A percentile compares a stretch with the other conserved stretches of the same genome.
Conservation (phyloP, 352 stramenopile genomes). For the Lagenidium giganteum region DNA sequence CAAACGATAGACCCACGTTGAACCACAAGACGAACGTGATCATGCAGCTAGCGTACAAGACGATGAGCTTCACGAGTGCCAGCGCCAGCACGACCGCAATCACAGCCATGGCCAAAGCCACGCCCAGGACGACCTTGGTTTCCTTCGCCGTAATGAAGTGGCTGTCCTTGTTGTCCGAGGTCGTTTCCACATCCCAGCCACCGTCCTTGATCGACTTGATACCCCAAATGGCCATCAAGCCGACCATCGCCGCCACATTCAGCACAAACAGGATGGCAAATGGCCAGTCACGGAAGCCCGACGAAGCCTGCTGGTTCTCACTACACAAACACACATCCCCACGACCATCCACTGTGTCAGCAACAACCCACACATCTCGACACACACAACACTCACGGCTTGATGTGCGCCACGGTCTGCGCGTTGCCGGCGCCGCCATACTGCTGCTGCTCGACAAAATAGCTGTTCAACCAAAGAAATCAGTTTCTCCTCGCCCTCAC, state of each 20-base stretch:
- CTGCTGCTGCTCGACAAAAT: slow-evolving; percentile 26
- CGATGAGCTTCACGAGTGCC: slow-evolving; percentile 74
- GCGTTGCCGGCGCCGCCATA: slow-evolving; percentile 19
- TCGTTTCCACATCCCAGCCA: slow-evolving; percentile 27
- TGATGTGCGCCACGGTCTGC: slow-evolving; percentile 60
- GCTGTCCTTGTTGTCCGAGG: slow-evolving; percentile 2
- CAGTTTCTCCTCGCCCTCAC: too few species aligned
- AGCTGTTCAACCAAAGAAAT: slow-evolving; percentile 15
- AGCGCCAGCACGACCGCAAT: slow-evolving; percentile 57
- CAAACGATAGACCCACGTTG: slow-evolving; percentile 70
- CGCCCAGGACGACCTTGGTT: slow-evolving; percentile 50
- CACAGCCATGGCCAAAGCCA: slow-evolving; percentile 50
- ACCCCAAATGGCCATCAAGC: slow-evolving; percentile 60
- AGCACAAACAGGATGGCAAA: slow-evolving; percentile 76
- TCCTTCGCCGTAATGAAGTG: slow-evolving; percentile 45
- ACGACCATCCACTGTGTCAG: neutral
- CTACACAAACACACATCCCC: slow-evolving; percentile 12
- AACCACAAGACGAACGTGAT: slow-evolving; percentile 86
- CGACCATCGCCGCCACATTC: slow-evolving; percentile 74
- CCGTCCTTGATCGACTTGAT: slow-evolving; percentile 49
- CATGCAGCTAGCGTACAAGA: slow-evolving; percentile 71
- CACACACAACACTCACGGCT: slow-evolving; percentile 36
- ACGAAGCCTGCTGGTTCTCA: slow-evolving; percentile 20
- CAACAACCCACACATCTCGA: too few species aligned
- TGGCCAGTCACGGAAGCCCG: slow-evolving; percentile 66